These are phyloP conservation scores for Trichoderma citrinoviride DNA, from an alignment of 2,329 filamentous ascomycete species.

Conservation along the genomic window DNA sequence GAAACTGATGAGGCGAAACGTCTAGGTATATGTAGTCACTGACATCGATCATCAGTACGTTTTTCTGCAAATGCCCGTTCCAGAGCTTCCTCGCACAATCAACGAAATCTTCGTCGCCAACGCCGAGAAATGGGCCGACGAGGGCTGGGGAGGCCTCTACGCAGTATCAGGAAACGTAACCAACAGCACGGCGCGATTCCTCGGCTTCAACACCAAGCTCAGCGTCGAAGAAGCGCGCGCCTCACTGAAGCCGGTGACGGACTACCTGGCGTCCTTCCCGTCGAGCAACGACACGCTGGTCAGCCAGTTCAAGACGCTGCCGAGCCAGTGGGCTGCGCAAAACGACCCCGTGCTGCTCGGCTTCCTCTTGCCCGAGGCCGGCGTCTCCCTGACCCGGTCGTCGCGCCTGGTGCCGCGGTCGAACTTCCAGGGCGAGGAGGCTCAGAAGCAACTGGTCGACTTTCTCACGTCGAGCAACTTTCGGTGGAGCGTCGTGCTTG, in stretches of 20 bases:
- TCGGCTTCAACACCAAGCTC: neutral
- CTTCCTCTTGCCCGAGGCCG: constrained; percentile 12
- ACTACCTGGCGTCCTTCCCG: neutral
- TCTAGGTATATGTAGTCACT: neutral
- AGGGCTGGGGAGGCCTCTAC: constrained; percentile 16
- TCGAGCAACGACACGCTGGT: neutral
- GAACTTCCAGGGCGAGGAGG: constrained; percentile 3
- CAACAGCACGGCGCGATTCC: neutral
- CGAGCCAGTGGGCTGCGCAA: constrained; percentile 12
- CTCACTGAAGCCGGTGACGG: neutral
- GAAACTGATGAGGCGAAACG: too few relatives aligned
- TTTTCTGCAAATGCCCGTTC: neutral
- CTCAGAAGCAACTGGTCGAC: constrained; percentile 8
- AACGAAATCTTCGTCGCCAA: constrained; percentile 17
- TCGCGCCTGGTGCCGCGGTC: constrained; percentile 6
- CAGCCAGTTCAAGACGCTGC: neutral
- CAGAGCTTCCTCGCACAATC: neutral
- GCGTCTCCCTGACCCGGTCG: constrained; percentile 15
- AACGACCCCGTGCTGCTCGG: constrained; percentile 5
- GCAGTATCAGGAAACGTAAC: neutral
- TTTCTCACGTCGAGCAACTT: neutral
- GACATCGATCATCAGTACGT: neutral
- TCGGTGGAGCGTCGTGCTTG: constrained; percentile 4
- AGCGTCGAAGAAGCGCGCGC: neutral
- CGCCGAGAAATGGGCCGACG: constrained; percentile 16